Evolutionary conservation across 768 basidiomycete species (phyloP).

Genomic region (Royoungia palumana): DNA sequence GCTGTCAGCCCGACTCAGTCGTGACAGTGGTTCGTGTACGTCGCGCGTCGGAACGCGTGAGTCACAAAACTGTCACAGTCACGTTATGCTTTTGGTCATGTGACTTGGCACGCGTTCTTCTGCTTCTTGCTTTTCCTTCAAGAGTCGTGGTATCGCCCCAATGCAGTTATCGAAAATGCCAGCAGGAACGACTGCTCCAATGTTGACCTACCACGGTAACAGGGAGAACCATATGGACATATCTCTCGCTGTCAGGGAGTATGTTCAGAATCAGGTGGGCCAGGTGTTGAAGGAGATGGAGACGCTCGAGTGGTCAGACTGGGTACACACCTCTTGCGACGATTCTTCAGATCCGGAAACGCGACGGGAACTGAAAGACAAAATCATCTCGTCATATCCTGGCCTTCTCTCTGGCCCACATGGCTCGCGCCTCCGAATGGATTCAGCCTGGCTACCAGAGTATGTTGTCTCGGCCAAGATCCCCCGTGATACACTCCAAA

Average conservation of each 20-base stretch:
- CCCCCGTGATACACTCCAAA: neutral
- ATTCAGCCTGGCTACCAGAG: neutral
- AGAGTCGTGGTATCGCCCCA: too few species aligned
- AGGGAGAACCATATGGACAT: conserved; percentile 2
- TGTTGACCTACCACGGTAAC: too few species aligned
- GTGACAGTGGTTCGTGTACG: conserved; percentile 19
- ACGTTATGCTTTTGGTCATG: conserved; percentile 11
- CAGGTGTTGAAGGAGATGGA: conserved; percentile 10
- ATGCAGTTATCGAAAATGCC: too few species aligned
- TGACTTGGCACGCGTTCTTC: conserved; percentile 2
- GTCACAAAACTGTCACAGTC: conserved; percentile 26
- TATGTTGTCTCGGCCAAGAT: conserved; percentile 4
- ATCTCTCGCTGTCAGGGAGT: conserved; percentile 7
- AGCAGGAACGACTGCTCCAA: too few species aligned
- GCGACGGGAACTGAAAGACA: conserved; percentile 1
- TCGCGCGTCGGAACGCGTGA: conserved; percentile 24
- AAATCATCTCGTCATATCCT: conserved; percentile 1
- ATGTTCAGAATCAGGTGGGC: conserved; percentile 12
- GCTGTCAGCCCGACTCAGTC: too few species aligned
- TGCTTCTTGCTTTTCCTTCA: too few species aligned
- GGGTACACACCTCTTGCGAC: conserved; percentile 4
- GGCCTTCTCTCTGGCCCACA: conserved; percentile 3
- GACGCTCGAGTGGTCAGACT: conserved; percentile 11
- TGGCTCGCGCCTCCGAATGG: neutral
- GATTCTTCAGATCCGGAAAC: neutral